phyloP scores from a whole-genome alignment of 805 yeast genomes.

The Lachancea fermentati region DNA sequence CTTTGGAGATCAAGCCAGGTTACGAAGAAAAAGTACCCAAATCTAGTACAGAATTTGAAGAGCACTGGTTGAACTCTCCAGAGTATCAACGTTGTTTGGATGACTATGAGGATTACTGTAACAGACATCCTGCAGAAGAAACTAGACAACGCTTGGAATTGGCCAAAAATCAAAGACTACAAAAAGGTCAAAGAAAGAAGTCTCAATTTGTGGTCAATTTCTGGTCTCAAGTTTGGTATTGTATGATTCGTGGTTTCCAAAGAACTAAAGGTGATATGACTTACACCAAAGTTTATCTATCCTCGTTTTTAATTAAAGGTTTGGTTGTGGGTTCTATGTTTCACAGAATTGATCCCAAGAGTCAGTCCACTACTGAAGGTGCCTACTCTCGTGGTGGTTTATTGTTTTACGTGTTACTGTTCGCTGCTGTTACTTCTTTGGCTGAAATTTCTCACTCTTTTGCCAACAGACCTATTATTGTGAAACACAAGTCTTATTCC shows the following conservation, averaged over 20 bases:
- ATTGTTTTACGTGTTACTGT: conserved; percentile 54
- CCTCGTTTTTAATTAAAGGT: conserved; percentile 52
- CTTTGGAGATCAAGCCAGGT: conserved; percentile 40
- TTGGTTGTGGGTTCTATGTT: conserved; percentile 57
- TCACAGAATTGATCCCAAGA: conserved; percentile 39
- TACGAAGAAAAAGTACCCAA: conserved; percentile 47
- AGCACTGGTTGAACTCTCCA: conserved; percentile 53
- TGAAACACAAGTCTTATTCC: conserved; percentile 59
- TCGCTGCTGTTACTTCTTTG: conserved; percentile 53
- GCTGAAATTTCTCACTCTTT: conserved; percentile 58
- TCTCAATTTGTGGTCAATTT: conserved; percentile 43
- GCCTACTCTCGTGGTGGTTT: conserved; percentile 61
- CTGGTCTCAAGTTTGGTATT: conserved; percentile 45
- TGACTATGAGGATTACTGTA: conserved; percentile 38
- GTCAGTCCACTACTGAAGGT: conserved; percentile 43
- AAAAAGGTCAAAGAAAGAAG: conserved; percentile 34
- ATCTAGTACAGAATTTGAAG: conserved; percentile 52
- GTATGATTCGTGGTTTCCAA: conserved; percentile 49
- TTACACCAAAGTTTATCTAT: conserved; percentile 44
- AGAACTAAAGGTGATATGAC: conserved; percentile 53
- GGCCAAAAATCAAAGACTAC: conserved; percentile 40
- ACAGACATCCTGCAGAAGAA: conserved; percentile 38
- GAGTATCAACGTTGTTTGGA: conserved; percentile 39
- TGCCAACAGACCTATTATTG: conserved; percentile 56
- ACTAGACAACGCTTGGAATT: conserved; percentile 36